Percentiles rank a stretch among this genome's conserved stretches.
Evolutionary conservation across 2,329 filamentous ascomycete species (phyloP).

Genomic region (Penicillium sp.): DNA sequence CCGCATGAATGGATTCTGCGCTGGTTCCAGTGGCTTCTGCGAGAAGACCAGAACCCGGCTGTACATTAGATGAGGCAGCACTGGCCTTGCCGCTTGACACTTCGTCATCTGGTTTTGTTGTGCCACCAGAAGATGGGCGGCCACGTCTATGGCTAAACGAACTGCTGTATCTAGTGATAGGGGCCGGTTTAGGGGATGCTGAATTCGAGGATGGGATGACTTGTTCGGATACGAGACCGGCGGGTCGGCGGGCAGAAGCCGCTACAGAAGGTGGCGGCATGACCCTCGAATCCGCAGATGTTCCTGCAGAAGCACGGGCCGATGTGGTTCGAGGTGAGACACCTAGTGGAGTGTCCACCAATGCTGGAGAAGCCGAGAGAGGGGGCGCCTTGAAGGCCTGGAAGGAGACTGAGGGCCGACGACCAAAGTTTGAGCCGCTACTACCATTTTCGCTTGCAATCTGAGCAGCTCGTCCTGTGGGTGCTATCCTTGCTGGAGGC

Average conservation of each 20-base stretch:
- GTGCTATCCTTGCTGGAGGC: conserved; percentile 39
- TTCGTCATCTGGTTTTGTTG: conserved; percentile 60
- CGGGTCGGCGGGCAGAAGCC: conserved; percentile 42
- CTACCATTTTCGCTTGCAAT: conserved; percentile 53
- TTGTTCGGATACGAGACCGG: conserved; percentile 64
- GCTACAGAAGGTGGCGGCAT: conserved; percentile 45
- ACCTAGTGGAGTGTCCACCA: conserved; percentile 52
- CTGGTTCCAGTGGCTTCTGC: conserved; percentile 69
- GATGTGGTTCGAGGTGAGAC: conserved; percentile 58
- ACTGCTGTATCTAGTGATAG: conserved; percentile 86
- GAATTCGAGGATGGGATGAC: conserved; percentile 68
- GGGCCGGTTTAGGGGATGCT: conserved; percentile 77
- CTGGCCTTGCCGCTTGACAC: conserved; percentile 63
- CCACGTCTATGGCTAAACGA: conserved; percentile 87
- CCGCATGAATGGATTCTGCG: conserved; percentile 70
- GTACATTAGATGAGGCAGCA: conserved; percentile 55
- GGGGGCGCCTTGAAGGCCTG: conserved; percentile 97
- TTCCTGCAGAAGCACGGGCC: conserved; percentile 43
- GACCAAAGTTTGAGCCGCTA: conserved; percentile 56
- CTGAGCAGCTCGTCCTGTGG: conserved; percentile 36
- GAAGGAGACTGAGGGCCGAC: conserved; percentile 84
- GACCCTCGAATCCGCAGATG: conserved; percentile 44
- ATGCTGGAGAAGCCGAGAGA: conserved; percentile 82
- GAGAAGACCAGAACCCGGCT: conserved; percentile 78
- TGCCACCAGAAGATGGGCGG: conserved; percentile 75